Percentiles rank a stretch among this genome's conserved stretches.
phyloP scores from a whole-genome alignment of 2,329 filamentous ascomycete genomes.

The Waltergamsia citrina region DNA sequence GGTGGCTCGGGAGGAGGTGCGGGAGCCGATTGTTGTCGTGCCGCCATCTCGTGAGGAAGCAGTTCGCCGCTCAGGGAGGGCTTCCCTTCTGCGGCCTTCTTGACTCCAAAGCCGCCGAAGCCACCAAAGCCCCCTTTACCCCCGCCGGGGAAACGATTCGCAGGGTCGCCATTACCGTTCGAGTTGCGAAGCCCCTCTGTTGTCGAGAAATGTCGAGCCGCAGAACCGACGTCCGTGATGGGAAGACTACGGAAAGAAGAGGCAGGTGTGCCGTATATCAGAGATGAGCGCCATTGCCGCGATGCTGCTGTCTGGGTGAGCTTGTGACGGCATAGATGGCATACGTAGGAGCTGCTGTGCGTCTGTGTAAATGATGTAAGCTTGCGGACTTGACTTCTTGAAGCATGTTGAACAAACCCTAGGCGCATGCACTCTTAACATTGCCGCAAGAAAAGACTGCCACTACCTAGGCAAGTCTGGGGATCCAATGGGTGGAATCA shows the following conservation, averaged over 20 bases:
- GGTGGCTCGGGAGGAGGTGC: conserved; percentile 3
- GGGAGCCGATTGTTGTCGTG: conserved; percentile 17
- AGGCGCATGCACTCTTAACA: conserved; percentile 32
- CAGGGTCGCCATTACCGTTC: conserved; percentile 8
- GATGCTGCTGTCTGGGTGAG: conserved; percentile 11
- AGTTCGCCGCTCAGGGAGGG: conserved; percentile 12
- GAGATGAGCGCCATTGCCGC: conserved; percentile 8
- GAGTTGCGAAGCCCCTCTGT: conserved; percentile 12
- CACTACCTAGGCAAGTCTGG: conserved; percentile 2
- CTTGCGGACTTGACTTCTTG: neutral
- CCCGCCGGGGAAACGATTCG: conserved; percentile 12
- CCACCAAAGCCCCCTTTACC: conserved; percentile 9
- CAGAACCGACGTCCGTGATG: conserved; percentile 2
- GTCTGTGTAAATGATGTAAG: conserved; percentile 6
- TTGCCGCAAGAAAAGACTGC: conserved; percentile 14
- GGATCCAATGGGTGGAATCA: neutral
- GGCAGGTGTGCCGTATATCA: conserved; percentile 1
- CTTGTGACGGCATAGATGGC: conserved; percentile 26
- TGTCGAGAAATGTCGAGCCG: conserved; percentile 16
- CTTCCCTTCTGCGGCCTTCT: conserved; percentile 6
- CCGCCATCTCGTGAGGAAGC: conserved; percentile 27
- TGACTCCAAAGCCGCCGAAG: conserved; percentile 12
- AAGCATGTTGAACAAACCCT: conserved; percentile 19
- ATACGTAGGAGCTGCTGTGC: conserved; percentile 28
- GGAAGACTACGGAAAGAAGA: conserved; percentile 2